Percentiles rank a stretch among this genome's conserved stretches.
phyloP scores from a whole-genome alignment of 352 stramenopile genomes.

The Phytopythium montanum region DNA sequence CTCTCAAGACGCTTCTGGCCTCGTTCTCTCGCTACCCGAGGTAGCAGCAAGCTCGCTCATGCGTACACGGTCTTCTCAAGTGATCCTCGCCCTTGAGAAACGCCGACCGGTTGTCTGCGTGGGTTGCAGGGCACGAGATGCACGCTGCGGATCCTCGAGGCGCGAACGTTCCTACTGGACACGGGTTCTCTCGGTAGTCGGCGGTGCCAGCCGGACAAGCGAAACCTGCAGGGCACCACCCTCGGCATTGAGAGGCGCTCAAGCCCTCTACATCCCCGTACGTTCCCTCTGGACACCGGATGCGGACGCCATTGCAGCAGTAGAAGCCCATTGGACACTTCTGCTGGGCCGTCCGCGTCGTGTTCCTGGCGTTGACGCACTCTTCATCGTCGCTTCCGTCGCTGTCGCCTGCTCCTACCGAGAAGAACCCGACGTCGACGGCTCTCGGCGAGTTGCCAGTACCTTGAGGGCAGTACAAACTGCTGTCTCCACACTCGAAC shows the following conservation, averaged over 20 bases:
- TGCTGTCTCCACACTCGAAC: slow-evolving; percentile 43
- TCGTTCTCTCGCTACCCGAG: slow-evolving; percentile 15
- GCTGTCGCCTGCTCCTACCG: slow-evolving; percentile 34
- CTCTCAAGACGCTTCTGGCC: neutral
- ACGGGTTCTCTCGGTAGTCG: slow-evolving; percentile 40
- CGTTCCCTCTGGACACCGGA: slow-evolving; percentile 62
- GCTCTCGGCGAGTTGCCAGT: slow-evolving; percentile 41
- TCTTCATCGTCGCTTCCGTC: slow-evolving; percentile 7
- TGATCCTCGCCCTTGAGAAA: slow-evolving; percentile 22
- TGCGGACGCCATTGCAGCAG: slow-evolving; percentile 63
- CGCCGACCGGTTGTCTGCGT: slow-evolving; percentile 10
- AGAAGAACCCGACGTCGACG: slow-evolving; percentile 52
- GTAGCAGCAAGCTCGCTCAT: slow-evolving; percentile 45
- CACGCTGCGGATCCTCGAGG: slow-evolving; percentile 35
- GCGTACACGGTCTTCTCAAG: slow-evolving; percentile 23
- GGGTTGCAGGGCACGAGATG: slow-evolving; percentile 34
- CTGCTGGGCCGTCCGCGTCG: slow-evolving; percentile 44
- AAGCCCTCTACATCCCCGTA: slow-evolving; percentile 52
- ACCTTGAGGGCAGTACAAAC: slow-evolving; percentile 52
- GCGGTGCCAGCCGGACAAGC: slow-evolving; percentile 58
- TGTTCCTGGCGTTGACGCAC: slow-evolving; percentile 30
- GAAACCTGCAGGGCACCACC: slow-evolving; percentile 66
- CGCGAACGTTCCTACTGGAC: slow-evolving; percentile 40
- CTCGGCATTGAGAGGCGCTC: slow-evolving; percentile 42
- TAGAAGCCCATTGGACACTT: slow-evolving; percentile 64